Evolutionary conservation across 768 basidiomycete species (phyloP).

Genomic region (Lepiota subincarnata): DNA sequence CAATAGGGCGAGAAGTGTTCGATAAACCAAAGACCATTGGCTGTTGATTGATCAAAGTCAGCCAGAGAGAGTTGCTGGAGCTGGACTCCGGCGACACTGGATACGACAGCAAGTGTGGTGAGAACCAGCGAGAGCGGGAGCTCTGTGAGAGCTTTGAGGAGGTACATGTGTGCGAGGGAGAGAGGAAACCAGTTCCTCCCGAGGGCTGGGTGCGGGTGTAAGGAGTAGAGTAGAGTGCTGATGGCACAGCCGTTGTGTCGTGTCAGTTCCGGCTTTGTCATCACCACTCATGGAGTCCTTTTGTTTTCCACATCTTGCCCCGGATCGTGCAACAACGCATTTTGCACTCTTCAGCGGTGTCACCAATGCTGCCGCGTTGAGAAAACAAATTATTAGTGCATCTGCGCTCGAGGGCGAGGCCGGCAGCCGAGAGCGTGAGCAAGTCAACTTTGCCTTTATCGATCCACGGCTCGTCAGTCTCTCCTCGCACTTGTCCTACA

Average conservation of each 20-base stretch:
- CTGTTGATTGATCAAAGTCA: constrained; percentile 50
- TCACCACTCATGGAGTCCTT: constrained; percentile 49
- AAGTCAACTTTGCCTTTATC: constrained; percentile 89
- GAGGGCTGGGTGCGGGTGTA: no score
- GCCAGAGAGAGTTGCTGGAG: constrained; percentile 47
- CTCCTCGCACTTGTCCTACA: constrained; percentile 4
- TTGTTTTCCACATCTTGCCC: constrained; percentile 49
- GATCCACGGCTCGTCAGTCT: constrained; percentile 74
- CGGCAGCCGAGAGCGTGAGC: constrained; percentile 66
- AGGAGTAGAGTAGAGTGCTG: neutral
- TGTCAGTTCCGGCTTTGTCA: constrained; percentile 2
- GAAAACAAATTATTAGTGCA: constrained; percentile 67
- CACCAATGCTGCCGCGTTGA: constrained; percentile 55
- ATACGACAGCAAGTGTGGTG: constrained; percentile 4
- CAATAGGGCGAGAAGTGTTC: constrained; percentile 91
- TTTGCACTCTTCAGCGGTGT: constrained; percentile 67
- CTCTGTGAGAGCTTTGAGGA: neutral
- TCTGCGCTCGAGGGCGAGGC: constrained; percentile 52
- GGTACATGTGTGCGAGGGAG: neutral
- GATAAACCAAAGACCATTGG: constrained; percentile 71
- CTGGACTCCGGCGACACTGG: neutral
- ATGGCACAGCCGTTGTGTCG: constrained; percentile 2
- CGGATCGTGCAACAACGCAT: constrained; percentile 40
- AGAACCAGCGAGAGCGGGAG: constrained; percentile 4
- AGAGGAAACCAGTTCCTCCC: constrained; percentile 6